Percentiles rank a stretch among this genome's conserved stretches.
Conservation (phyloP, 352 stramenopile species). For the Blastocystis sp. region DNA sequence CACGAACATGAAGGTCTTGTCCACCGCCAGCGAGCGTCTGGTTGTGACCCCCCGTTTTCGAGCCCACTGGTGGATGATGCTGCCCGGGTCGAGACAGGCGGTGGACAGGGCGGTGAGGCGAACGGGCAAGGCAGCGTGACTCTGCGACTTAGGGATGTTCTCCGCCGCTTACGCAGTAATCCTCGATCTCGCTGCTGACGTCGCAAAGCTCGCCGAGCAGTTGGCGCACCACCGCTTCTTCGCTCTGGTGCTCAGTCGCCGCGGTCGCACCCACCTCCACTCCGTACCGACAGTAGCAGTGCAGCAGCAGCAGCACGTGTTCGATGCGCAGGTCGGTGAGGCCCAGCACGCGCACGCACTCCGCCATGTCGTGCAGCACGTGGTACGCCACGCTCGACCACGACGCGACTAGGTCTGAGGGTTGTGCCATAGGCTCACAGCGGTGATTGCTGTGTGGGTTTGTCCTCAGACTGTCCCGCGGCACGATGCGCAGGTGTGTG, state of each 20-base stretch:
- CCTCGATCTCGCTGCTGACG: slow-evolving; percentile 24
- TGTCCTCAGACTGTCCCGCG: too few species aligned
- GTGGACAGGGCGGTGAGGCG: not conserved
- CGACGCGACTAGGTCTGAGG: not conserved
- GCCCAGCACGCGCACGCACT: slow-evolving; percentile 53
- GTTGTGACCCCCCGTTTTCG: not conserved
- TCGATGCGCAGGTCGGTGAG: slow-evolving; percentile 53
- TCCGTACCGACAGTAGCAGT: not conserved
- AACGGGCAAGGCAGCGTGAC: not conserved
- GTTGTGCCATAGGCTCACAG: too few species aligned
- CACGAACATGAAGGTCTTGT: slow-evolving; percentile 53
- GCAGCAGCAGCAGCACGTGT: slow-evolving; percentile 28
- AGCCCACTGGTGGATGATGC: not conserved
- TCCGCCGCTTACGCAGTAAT: not conserved
- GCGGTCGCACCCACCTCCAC: not conserved
- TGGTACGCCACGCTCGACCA: slow-evolving; percentile 38
- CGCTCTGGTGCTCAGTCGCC: not conserved
- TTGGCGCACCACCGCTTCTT: not conserved
- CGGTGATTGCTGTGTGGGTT: too few species aligned
- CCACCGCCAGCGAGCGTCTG: not conserved
- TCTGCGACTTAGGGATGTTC: not conserved
- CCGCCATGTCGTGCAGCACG: slow-evolving; percentile 34
- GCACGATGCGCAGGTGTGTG: too few species aligned
- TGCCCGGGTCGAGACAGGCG: not conserved
- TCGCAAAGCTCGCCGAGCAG: slow-evolving; percentile 12